These are phyloP conservation scores for Heritiera littoralis DNA, from an alignment of 345 rosid species.

Conservation along the genomic window DNA sequence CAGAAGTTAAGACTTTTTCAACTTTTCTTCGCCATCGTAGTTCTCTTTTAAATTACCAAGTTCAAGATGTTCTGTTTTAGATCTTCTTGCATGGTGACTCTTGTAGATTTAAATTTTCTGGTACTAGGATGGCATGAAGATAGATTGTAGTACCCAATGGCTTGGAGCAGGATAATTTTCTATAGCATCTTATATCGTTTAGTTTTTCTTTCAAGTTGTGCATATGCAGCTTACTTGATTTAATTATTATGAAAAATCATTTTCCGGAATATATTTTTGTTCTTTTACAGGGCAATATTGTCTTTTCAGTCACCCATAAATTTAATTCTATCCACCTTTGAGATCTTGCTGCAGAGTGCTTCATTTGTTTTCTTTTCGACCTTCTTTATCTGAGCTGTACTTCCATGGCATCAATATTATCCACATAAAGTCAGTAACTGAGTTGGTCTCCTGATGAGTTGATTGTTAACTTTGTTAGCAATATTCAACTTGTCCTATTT, in stretches of 20 bases:
- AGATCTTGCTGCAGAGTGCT: not conserved
- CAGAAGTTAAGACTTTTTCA: not conserved
- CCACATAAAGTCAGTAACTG: not conserved
- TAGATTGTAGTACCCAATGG: not conserved
- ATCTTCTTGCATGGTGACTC: conserved; percentile 7
- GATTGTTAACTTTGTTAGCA: not conserved
- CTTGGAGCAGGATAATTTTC: conserved; percentile 10
- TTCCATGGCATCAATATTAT: not conserved
- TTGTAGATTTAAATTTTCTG: not conserved
- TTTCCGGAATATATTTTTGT: not conserved
- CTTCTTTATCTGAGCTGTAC: not conserved
- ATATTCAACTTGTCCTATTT: not conserved
- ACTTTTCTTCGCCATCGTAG: not conserved
- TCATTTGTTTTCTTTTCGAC: conserved; percentile 6
- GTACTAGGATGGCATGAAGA: not conserved
- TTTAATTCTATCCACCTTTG: not conserved
- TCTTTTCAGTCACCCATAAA: not conserved
- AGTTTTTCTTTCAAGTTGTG: not conserved
- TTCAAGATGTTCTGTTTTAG: not conserved
- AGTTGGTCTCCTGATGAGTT: not conserved
- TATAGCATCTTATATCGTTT: not conserved
- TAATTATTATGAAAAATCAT: not conserved
- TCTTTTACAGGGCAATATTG: not conserved
- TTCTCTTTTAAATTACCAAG: not conserved
- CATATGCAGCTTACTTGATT: not conserved